Conservation (phyloP, 495 filamentous ascomycete genomes). For the Parathielavia hyrcaniae region DNA sequence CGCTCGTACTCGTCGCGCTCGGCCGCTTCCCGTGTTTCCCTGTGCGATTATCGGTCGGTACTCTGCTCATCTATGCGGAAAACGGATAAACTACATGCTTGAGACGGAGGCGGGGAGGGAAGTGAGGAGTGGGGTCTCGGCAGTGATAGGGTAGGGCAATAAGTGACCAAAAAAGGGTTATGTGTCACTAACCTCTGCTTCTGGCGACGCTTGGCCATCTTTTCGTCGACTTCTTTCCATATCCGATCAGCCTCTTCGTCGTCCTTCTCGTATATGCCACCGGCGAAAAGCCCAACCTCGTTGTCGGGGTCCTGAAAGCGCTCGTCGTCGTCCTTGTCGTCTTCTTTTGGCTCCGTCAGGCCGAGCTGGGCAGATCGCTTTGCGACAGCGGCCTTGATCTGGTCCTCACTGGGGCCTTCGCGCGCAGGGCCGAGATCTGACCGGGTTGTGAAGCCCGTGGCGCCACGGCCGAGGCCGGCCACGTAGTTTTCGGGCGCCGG, state of each 20-base stretch:
- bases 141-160: neutral
- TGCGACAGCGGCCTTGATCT: constrained; percentile 94
- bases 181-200: constrained; percentile 73
- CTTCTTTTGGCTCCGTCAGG: constrained; percentile 65
- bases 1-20: constrained; percentile 92
- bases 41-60: constrained; percentile 74
- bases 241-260: constrained; percentile 96
- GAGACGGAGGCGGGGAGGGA: neutral
- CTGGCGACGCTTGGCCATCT: constrained; percentile 84
- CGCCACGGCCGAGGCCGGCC: constrained; percentile 92
- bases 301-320: constrained; percentile 96
- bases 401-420: constrained; percentile 94
- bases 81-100: constrained; percentile 63
- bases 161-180: constrained; percentile 16
- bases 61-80: constrained; percentile 65
- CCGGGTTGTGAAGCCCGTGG: constrained; percentile 95
- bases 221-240: constrained; percentile 91
- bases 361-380: constrained; percentile 84
- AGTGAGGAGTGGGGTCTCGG: neutral
- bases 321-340: constrained; percentile 77
- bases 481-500: constrained; percentile 97
- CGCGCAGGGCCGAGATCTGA: constrained; percentile 94
- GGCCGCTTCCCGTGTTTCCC: constrained; percentile 90
- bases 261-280: constrained; percentile 88
- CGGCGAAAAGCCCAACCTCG: constrained; percentile 90